Conservation (phyloP, 2,329 filamentous ascomycete genomes). For the Canariomyces notabilis region DNA sequence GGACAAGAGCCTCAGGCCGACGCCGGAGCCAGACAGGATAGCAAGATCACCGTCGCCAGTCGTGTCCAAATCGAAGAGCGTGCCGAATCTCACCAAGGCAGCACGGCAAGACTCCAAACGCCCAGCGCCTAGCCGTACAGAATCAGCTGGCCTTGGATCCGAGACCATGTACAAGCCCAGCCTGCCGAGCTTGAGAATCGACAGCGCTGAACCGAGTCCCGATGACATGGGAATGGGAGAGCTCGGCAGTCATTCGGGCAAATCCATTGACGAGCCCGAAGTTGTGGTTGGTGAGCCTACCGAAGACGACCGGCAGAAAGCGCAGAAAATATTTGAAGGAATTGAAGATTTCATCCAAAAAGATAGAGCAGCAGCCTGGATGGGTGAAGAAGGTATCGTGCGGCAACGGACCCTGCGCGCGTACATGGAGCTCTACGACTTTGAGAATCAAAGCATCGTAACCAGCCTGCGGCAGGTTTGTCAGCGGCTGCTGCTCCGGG, state of each 20-base stretch:
- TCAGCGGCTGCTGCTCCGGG: conserved; percentile 73
- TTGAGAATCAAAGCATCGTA: conserved; percentile 74
- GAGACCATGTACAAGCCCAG: conserved; percentile 36
- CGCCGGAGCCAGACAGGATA: conserved; percentile 10
- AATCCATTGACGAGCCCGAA: conserved; percentile 53
- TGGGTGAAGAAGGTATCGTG: conserved; percentile 68
- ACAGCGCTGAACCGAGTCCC: conserved; percentile 37
- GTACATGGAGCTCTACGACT: conserved; percentile 92
- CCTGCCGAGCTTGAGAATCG: conserved; percentile 41
- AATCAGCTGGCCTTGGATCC: conserved; percentile 37
- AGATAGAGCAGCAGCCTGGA: conserved; percentile 77
- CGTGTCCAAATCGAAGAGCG: conserved; percentile 27
- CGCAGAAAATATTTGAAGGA: conserved; percentile 77
- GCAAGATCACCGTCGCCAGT: conserved; percentile 23
- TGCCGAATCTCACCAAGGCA: conserved; percentile 22
- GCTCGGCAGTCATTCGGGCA: conserved; percentile 25
- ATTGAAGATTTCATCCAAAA: conserved; percentile 76
- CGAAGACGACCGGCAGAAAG: conserved; percentile 69
- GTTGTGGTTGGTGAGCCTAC: conserved; percentile 55
- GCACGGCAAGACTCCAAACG: conserved; percentile 14
- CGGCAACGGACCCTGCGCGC: conserved; percentile 59
- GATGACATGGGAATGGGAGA: conserved; percentile 24
- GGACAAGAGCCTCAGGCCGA: conserved; percentile 17
- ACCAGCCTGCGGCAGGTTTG: conserved; percentile 75
- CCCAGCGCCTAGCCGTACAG: conserved; percentile 26